Percentiles rank a stretch among this genome's conserved stretches.
Evolutionary conservation across 2,329 filamentous ascomycete species (phyloP).

Genomic region (Tolypocladium amazonense): DNA sequence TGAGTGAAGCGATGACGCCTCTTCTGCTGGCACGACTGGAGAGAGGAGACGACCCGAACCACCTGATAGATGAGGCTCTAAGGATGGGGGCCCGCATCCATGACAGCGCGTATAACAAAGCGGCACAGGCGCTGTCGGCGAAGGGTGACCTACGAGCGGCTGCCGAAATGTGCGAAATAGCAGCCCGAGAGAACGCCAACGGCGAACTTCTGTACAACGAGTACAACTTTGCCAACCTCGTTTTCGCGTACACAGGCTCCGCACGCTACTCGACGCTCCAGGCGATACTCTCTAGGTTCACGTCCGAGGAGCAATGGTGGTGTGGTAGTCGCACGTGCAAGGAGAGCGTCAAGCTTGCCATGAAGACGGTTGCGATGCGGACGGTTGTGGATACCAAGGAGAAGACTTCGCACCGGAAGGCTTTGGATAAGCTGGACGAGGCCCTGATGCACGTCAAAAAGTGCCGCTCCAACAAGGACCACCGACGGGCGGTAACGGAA

Average conservation of each 20-base stretch:
- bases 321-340: slow-evolving; percentile 25
- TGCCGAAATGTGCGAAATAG: slow-evolving; percentile 21
- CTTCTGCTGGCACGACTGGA: slow-evolving; percentile 27
- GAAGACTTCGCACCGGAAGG: slow-evolving; percentile 11
- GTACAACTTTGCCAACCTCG: slow-evolving; percentile 26
- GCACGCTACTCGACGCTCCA: slow-evolving; percentile 19
- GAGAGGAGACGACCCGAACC: slow-evolving; percentile 15
- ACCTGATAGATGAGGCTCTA: slow-evolving; percentile 16
- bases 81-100: slow-evolving; percentile 18
- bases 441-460: slow-evolving; percentile 14
- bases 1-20: slow-evolving; percentile 27
- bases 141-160: slow-evolving; percentile 18
- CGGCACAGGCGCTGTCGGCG: slow-evolving; percentile 17
- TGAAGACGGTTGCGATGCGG: slow-evolving; percentile 21
- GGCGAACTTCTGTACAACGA: slow-evolving; percentile 24
- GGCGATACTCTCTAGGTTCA: slow-evolving; percentile 19
- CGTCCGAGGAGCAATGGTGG: slow-evolving; percentile 21
- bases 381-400: slow-evolving; percentile 5
- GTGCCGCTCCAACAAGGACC: slow-evolving; percentile 8
- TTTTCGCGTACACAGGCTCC: slow-evolving; percentile 21
- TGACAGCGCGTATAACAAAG: slow-evolving; percentile 25
- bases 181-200: slow-evolving; percentile 24
- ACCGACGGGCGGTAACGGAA: slow-evolving; percentile 10
- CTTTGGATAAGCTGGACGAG: slow-evolving; percentile 11
- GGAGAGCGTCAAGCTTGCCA: slow-evolving; percentile 25